Base-by-base conservation (phyloP, 257 asterid genomes). In the Parsonsia alboflavescens region DNA sequence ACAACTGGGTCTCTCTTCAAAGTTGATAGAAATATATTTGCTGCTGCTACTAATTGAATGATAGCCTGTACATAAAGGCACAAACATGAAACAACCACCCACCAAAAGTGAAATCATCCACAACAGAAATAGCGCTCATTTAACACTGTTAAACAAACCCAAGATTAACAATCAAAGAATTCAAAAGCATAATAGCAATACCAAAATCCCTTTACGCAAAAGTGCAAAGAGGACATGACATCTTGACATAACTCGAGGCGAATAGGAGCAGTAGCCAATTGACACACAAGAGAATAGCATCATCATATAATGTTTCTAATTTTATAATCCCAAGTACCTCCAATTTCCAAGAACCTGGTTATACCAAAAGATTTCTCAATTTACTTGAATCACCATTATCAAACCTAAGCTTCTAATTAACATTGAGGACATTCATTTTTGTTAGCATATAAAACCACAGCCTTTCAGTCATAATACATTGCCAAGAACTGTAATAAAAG, bases 61-160 rank as follows among this genome's bases (percentile, higher is more conserved):
- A 87, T 24, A 24, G 87, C 97, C 97, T 93, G 89, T 80, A 81
- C 17, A 33, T 30, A 78, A 71, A 48, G n/a, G 33, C 62, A 56
- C 49, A 70, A 50, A 65, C n/a, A n/a, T n/a, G n/a, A n/a, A n/a
- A n/a, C n/a, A 33, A 33, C n/a, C 68, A 50, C n/a, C n/a, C 13
- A 30, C 41, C 26, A 77, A 76, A 22, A 41, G 16, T 53, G 2
- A 56, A 73, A 65, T 24, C 0, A 49, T 56, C 36, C 28, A 22
- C 42, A 0, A 1, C 10, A 19, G 30, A 56, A 48, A 39, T 26
- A 7, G 8, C 24, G 72, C 4, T 10, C 17, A 30, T 5, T 33
- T 33, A 46, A 28, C 6, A 15, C 12, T 1, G 13, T 58, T 22
- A 36, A 16, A 64, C 2, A 24, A 54, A 42, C 26, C 24, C 30